Conservation (phyloP, 2,329 filamentous ascomycete genomes). For the Blastomyces gilchristii region DNA sequence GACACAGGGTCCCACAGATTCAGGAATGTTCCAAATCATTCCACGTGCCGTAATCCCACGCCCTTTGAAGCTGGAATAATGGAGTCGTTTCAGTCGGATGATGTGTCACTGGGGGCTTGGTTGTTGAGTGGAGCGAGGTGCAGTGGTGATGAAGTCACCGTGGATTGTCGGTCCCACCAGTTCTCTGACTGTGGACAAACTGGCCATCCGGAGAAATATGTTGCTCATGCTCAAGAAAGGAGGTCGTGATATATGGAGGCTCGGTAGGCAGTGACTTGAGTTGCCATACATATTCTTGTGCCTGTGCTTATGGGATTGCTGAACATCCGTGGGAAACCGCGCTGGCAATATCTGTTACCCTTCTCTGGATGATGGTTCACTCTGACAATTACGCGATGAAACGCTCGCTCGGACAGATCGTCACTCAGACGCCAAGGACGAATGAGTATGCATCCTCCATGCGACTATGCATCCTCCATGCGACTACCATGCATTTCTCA, state of each 20-base stretch:
- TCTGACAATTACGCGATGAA: too few species aligned
- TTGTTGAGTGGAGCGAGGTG: neutral
- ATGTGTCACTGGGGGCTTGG: neutral
- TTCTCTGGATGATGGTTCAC: too few species aligned
- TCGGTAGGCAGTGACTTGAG: too few species aligned
- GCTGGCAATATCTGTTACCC: too few species aligned
- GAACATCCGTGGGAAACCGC: too few species aligned
- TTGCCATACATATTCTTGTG: too few species aligned
- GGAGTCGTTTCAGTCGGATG: neutral
- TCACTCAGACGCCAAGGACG: neutral
- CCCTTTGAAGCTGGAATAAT: neutral
- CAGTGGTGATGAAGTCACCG: neutral
- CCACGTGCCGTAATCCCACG: constrained; percentile 1
- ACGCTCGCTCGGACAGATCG: too few species aligned
- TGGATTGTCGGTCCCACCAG: neutral
- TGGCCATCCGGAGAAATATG: neutral
- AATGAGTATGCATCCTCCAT: neutral
- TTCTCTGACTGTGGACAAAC: neutral
- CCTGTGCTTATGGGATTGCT: too few species aligned
- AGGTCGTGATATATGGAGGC: neutral
- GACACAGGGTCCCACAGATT: neutral
- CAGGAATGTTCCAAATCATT: neutral
- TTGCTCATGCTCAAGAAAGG: neutral
- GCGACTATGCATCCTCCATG: neutral
- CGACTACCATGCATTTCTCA: neutral